A percentile compares a stretch with the other conserved stretches of the same genome.
Conservation (phyloP, 306 rosid genomes). For the Luffa aegyptiaca region DNA sequence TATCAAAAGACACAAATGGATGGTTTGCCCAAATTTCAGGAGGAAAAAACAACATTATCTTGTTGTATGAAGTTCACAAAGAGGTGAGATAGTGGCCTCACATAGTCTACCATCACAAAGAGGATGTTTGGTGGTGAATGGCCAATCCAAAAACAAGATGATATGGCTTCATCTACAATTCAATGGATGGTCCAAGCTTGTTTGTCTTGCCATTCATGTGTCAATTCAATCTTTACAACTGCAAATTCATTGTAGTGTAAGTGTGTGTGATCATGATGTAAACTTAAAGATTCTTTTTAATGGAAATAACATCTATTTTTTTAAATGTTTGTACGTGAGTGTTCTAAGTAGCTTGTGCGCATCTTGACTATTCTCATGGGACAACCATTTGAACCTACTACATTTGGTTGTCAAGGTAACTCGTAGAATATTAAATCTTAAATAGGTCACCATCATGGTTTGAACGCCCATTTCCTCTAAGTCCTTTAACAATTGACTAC, state of each 20-base stretch:
- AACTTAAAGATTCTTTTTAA: background rate
- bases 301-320: background rate
- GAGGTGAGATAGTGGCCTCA: background rate
- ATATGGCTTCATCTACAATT: background rate
- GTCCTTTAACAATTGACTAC: no score
- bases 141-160: background rate
- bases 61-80: background rate
- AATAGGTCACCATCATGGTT: background rate
- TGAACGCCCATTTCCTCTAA: no score
- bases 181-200: background rate
- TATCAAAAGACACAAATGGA: background rate
- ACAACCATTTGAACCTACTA: background rate
- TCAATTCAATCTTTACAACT: background rate
- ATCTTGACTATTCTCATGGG: no score
- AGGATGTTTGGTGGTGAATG: slow-evolving; percentile 5
- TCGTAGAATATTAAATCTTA: no score
- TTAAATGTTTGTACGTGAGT: no score
- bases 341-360: no score
- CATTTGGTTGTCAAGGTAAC: background rate
- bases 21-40: background rate
- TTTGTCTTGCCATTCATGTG: background rate
- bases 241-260: background rate
- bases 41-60: background rate
- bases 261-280: background rate
- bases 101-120: background rate